These are phyloP conservation scores for Iris macrosiphon DNA, from an alignment of 106 monocot species.

Conservation along the genomic window DNA sequence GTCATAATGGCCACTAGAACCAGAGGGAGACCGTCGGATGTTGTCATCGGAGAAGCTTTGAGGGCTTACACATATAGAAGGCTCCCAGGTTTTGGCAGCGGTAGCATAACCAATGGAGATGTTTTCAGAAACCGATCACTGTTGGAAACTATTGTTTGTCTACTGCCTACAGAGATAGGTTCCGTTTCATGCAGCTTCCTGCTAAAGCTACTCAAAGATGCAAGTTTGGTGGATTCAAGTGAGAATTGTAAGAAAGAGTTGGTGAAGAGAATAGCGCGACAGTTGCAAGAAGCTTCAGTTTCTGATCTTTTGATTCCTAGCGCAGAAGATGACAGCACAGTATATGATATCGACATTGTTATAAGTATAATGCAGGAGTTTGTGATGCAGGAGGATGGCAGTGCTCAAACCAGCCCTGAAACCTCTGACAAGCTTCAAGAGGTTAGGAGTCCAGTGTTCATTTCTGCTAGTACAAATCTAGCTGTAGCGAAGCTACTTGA, in stretches of 20 bases:
- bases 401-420: slow-evolving; percentile 2
- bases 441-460: slow-evolving; percentile 5
- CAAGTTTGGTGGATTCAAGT: not conserved
- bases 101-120: slow-evolving; percentile 15
- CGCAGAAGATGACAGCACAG: not conserved
- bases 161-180: slow-evolving; percentile 5
- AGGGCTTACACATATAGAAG: slow-evolving; percentile 56
- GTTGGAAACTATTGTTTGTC: slow-evolving; percentile 5
- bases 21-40: slow-evolving; percentile 37
- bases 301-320: slow-evolving; percentile 12
- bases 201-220: slow-evolving; percentile 9
- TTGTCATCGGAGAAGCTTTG: slow-evolving; percentile 46
- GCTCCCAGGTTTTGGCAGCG: slow-evolving; percentile 36
- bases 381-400: slow-evolving; percentile 9
- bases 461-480: not conserved
- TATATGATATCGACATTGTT: slow-evolving; percentile 9
- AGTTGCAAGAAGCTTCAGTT: slow-evolving; percentile 12
- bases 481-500: slow-evolving; percentile 10
- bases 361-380: slow-evolving; percentile 7
- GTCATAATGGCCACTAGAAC: slow-evolving; percentile 60
- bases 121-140: not conserved
- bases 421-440: slow-evolving; percentile 10
- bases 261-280: slow-evolving; percentile 8
- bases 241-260: slow-evolving; percentile 11
- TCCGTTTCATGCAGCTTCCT: slow-evolving; percentile 9